Evolutionary conservation across 768 basidiomycete species (phyloP), one percentile per base, ranked within the genome.

Genomic region (Rhizopogon vinicolor): DNA sequence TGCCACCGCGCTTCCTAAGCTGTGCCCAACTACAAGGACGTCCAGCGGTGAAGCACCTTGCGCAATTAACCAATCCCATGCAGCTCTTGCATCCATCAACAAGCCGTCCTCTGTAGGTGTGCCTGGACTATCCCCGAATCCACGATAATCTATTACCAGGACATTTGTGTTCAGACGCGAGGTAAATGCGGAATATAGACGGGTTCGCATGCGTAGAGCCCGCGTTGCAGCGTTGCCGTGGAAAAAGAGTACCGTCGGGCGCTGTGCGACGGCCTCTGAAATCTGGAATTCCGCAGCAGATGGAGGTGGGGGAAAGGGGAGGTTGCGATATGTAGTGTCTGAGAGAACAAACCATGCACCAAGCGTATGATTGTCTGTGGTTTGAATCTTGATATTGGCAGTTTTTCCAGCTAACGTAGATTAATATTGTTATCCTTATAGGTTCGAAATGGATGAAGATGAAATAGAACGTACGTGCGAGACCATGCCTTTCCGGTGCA

Each of bases 171-270:
- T 73, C 7, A 91, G 72, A 1, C 86, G 80, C 3, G 85, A 79
- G 0, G 89, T 78, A 63, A 87, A 86, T 0, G 80, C 76, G 16
- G 77, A 71, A 65, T 92, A 92, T 40, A 85, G 78, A 16, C 76
- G 78, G n/a, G 94, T 75, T 10, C 95, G 87, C 41, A 76, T 78
- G 1, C 72, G 59, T 6, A 81, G 75, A 0, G 90, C 90, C 14
- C 95, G 83, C 0, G 89, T 93, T 0, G 78, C 94, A 0, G 86
- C 87, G 58, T 96, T 96, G 9, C 96, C 96, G 60, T 98, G 96
- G 42, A 95, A 76, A 72, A 90, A 96, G n/a, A 98, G 75, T n/a
- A 96, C 74, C 0, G 89, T 94, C 0, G 92, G 92, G 28, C 78
- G 70, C 1, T 72, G 59, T 12, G 72, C 69, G 16, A 94, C 69